A percentile compares a stretch with the other conserved stretches of the same genome.
These are phyloP conservation scores for Claviceps fusiformis DNA, from an alignment of 2,329 filamentous ascomycete genomes.

Conservation along the genomic window DNA sequence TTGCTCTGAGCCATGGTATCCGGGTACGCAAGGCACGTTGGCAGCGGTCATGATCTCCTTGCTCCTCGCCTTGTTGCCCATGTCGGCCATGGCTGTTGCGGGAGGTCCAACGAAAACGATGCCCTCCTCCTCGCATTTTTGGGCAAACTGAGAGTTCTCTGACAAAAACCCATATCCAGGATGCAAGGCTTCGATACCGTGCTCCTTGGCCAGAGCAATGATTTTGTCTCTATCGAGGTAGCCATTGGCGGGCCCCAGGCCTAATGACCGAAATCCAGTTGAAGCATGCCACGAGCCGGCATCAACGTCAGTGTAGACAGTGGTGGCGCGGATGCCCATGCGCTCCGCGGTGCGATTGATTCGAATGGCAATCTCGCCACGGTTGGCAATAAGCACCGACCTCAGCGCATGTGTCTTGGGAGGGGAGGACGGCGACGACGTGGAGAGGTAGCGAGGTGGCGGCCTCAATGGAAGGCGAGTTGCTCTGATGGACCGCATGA, in stretches of 20 bases:
- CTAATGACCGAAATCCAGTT: conserved; percentile 69
- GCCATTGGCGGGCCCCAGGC: conserved; percentile 67
- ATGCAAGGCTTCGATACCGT: conserved; percentile 83
- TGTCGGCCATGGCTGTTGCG: conserved; percentile 65
- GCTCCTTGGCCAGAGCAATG: conserved; percentile 71
- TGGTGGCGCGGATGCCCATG: conserved; percentile 85
- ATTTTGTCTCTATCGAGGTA: conserved; percentile 93
- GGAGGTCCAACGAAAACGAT: conserved; percentile 92
- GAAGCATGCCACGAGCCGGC: conserved; percentile 76
- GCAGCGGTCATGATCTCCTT: conserved; percentile 95
- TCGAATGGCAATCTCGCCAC: conserved; percentile 90
- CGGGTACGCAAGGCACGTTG: conserved; percentile 92
- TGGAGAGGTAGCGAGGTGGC: conserved; percentile 24
- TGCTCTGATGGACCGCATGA: conserved; percentile 43
- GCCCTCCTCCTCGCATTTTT: conserved; percentile 76
- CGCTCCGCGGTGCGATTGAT: conserved; percentile 78
- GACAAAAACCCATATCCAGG: conserved; percentile 93
- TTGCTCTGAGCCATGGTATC: conserved; percentile 84
- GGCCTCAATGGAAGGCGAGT: conserved; percentile 33
- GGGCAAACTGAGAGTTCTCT: conserved; percentile 85
- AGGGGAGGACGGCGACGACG: conserved; percentile 13
- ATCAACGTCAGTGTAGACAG: conserved; percentile 89
- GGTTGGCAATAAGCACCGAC: conserved; percentile 89
- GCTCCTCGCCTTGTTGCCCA: conserved; percentile 86
- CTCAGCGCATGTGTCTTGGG: conserved; percentile 39